Evolutionary conservation across 805 yeast species (phyloP).

Genomic region (Lipomyces sp.): DNA sequence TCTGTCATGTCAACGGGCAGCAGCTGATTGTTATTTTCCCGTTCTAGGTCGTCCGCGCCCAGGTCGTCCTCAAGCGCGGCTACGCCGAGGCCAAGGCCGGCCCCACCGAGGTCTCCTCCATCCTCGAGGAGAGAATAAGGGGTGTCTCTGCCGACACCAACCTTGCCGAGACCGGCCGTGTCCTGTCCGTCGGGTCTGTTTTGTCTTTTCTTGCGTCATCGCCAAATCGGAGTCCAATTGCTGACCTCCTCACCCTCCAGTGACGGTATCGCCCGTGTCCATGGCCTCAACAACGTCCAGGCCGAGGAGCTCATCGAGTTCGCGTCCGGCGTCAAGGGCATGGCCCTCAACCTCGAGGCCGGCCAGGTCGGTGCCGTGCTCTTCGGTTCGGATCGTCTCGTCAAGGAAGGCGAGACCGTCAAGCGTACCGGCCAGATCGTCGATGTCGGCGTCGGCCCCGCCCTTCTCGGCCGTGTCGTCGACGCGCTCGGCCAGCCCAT

Average conservation of each 20-base stretch:
- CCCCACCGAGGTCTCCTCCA: constrained; percentile 98
- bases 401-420: constrained; percentile 99
- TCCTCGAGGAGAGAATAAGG: constrained; percentile 98
- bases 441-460: constrained; percentile 98
- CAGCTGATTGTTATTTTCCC: neutral
- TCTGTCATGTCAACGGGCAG: too few relatives aligned
- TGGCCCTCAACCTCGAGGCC: constrained; percentile 99
- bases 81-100: constrained; percentile 93
- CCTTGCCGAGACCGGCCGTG: constrained; percentile 99
- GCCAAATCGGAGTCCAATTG: too few relatives aligned
- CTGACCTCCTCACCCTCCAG: too few relatives aligned
- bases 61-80: constrained; percentile 61
- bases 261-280: constrained; percentile 99
- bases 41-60: constrained; percentile 14
- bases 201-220: constrained; percentile 4
- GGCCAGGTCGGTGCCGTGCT: constrained; percentile 99
- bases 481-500: constrained; percentile 99
- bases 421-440: constrained; percentile 99
- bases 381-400: constrained; percentile 98
- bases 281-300: constrained; percentile 98
- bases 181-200: constrained; percentile 90
- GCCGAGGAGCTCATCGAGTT: constrained; percentile 99
- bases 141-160: constrained; percentile 97
- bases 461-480: constrained; percentile 96
- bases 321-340: constrained; percentile 99